Conservation (phyloP, 257 asterid species). For the Cinchona pubescens region DNA sequence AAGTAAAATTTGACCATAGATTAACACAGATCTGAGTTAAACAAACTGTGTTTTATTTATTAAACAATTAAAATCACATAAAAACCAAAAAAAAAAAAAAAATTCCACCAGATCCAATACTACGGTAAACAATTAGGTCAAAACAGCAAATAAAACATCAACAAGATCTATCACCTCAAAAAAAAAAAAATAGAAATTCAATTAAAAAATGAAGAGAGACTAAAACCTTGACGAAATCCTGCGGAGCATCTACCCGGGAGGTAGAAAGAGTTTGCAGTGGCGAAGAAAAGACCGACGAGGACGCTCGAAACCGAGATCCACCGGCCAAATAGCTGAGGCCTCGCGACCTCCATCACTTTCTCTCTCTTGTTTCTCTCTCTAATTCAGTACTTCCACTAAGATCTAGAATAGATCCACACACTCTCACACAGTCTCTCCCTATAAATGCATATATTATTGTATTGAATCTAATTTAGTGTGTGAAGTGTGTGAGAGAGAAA, state of each 20-base stretch:
- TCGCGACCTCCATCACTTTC: conserved; percentile 43
- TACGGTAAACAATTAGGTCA: no score
- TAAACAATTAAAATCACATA: not conserved
- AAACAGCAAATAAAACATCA: not conserved
- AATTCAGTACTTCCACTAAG: conserved; percentile 14
- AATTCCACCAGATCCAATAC: not conserved
- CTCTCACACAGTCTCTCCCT: not conserved
- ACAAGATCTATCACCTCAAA: conserved; percentile 18
- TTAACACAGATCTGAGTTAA: conserved; percentile 14
- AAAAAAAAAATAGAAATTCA: no score
- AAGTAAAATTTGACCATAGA: not conserved
- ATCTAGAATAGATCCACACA: conserved; percentile 25
- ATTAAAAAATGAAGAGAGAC: not conserved
- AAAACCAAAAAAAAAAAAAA: not conserved
- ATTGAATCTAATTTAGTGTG: not conserved
- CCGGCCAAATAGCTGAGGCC: conserved; percentile 30
- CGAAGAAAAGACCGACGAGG: conserved; percentile 32
- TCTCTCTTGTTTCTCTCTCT: conserved; percentile 9
- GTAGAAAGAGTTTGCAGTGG: conserved; percentile 54
- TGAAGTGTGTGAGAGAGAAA: not conserved
- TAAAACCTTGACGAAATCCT: conserved; percentile 63
- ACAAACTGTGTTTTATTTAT: no score
- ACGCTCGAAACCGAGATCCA: conserved; percentile 35
- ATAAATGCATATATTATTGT: not conserved
- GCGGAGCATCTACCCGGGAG: conserved; percentile 96